Conservation (phyloP, 768 basidiomycete genomes). For the Trametes coccinea region DNA sequence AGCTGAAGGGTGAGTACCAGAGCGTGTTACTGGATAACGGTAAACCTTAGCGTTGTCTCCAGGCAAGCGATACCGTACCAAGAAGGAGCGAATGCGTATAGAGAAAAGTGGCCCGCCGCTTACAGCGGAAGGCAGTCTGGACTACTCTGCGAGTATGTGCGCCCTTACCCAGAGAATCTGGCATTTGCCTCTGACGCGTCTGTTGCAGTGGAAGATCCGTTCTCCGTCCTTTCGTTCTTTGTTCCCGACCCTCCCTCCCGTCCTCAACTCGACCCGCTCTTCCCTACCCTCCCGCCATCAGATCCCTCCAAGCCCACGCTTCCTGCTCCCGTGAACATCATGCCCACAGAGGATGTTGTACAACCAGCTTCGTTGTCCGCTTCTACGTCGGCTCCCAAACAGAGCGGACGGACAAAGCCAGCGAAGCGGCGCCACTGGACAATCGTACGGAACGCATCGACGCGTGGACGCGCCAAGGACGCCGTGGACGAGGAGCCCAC, state of each 20-base stretch:
- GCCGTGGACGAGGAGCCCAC: slow-evolving; percentile 47
- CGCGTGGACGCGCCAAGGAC: slow-evolving; percentile 50
- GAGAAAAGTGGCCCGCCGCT: slow-evolving; percentile 76
- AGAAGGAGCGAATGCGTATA: slow-evolving; percentile 76
- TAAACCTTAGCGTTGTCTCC: background rate
- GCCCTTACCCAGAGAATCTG: background rate
- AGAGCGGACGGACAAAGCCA: slow-evolving; percentile 16
- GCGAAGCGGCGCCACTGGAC: slow-evolving; percentile 60
- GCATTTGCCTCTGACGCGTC: background rate
- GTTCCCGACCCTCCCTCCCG: slow-evolving; percentile 58
- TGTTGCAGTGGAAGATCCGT: slow-evolving; percentile 74
- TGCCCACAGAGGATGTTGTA: slow-evolving; percentile 22
- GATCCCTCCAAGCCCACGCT: slow-evolving; percentile 27
- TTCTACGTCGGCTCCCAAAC: slow-evolving; percentile 3
- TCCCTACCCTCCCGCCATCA: slow-evolving; percentile 40
- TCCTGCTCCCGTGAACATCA: slow-evolving; percentile 32
- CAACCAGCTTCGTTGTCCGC: slow-evolving; percentile 14
- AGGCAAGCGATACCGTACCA: slow-evolving; percentile 80
- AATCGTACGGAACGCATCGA: slow-evolving; percentile 50
- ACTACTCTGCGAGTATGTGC: slow-evolving; percentile 66
- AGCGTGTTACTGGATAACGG: too few species aligned
- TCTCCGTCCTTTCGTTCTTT: slow-evolving; percentile 62
- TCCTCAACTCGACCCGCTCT: slow-evolving; percentile 60
- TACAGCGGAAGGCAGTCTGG: slow-evolving; percentile 74
- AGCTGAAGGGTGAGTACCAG: slow-evolving; percentile 60